Base-by-base conservation (phyloP, 192 early-diverging fungal species). In the Entophlyctis luteolus region DNA sequence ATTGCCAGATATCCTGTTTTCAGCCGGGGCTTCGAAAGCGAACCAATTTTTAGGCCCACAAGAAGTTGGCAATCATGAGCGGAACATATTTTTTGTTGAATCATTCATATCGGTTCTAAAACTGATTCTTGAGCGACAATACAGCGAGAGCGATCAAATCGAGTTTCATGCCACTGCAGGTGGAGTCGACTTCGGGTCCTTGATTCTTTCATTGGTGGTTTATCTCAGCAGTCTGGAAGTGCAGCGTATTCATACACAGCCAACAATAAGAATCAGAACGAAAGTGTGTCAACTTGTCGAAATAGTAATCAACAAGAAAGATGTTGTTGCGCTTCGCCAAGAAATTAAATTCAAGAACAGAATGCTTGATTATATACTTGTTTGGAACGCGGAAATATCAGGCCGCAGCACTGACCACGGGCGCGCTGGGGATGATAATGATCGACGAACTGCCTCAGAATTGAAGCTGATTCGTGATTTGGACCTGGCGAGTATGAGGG, bases 271-370 rank as follows among this genome's bases (percentile, higher is more conserved):
- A 18, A 90, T 93, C 49, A 88, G 87, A 48, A 81, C 90, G 48
- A 84, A 85, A 59, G 84, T 93, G 62, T 92, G 90, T 56, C 88
- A 88, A 48, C 77, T 91, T 3, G 79, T 85, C 27, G 90, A 93
- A 63, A 79, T 86, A 1, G 69, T 93, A 53, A 84, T 91, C 76
- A 67, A 49, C 6, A 92, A 90, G 68, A 88, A 88, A 74, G 89
- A 91, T 23, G 74, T 87, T 33, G 75, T 92, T 36, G 85, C 77
- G 34, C 70, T 93, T 36, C 75, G 87, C 20, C 85, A 89, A 36
- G 89, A 93, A 56, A 86, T 91, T 63, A 73, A 75, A 29, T 71
- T 94, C 50, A 73, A 92, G 48, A 91, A 90, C 55, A 82, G 81
- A 33, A 67, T 93, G 47, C 70, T 89, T 14, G 87, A 90, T 35